A percentile compares a stretch with the other conserved stretches of the same genome.
These are phyloP conservation scores for Leccinum fibrillosum DNA, from an alignment of 768 basidiomycete species.

Conservation along the genomic window DNA sequence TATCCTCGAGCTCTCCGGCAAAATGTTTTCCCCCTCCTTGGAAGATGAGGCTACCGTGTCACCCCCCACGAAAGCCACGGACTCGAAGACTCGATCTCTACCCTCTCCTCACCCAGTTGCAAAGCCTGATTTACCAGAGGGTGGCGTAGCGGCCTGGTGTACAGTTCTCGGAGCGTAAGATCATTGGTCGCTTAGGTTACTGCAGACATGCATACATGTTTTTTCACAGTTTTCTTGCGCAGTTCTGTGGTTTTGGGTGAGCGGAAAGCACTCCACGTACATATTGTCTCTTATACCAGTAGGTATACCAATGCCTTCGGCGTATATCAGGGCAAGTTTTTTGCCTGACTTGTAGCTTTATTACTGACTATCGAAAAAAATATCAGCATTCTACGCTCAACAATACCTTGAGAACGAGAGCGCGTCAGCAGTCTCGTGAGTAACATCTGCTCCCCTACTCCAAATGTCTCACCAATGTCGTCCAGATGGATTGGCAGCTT, in stretches of 20 bases:
- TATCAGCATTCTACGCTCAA: conserved; percentile 22
- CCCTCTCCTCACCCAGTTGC: not conserved
- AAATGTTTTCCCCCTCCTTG: not conserved
- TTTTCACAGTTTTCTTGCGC: conserved; percentile 22
- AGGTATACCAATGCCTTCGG: conserved; percentile 24
- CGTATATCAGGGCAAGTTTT: conserved; percentile 25
- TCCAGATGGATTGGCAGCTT: conserved; percentile 29
- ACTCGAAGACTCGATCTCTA: not conserved
- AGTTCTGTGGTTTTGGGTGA: conserved; percentile 27
- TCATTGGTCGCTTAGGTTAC: not conserved
- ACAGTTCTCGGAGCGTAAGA: conserved; percentile 26
- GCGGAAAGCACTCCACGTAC: not conserved
- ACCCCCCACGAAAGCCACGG: not conserved
- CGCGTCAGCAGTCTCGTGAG: conserved; percentile 17
- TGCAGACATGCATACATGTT: not conserved
- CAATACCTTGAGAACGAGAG: conserved; percentile 21
- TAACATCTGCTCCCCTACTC: not conserved
- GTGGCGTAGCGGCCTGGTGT: conserved; percentile 24
- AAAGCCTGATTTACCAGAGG: conserved; percentile 10
- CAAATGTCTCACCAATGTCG: not conserved
- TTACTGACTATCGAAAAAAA: not conserved
- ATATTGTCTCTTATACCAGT: not conserved
- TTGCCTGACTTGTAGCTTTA: not conserved
- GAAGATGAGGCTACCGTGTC: not conserved
- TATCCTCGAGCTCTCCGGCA: not conserved